A percentile compares a stretch with the other conserved stretches of the same genome.
Conservation (phyloP, 2,329 filamentous ascomycete genomes). For the Stagonosporopsis cucurbitacearum region DNA sequence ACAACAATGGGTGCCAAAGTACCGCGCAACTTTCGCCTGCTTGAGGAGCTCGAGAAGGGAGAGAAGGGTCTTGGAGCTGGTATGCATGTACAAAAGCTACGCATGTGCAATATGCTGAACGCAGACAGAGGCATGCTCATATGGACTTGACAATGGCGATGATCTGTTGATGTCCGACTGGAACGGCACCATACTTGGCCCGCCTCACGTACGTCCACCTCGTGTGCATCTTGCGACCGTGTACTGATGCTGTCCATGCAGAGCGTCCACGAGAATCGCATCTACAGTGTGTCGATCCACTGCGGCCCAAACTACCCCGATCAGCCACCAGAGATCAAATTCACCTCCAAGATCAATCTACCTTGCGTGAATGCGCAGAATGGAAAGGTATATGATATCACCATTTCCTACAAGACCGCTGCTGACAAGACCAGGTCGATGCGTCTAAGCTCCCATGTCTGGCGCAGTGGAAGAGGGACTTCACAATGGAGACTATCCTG, state of each 20-base stretch:
- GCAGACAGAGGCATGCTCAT: constrained; percentile 85
- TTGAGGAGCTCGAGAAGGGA: constrained; percentile 98
- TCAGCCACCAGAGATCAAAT: constrained; percentile 85
- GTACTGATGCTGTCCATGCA: constrained; percentile 45
- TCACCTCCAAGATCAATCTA: constrained; percentile 94
- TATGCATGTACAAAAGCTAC: constrained; percentile 46
- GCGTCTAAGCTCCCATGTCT: constrained; percentile 83
- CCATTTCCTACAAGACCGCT: background rate
- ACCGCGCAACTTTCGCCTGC: constrained; percentile 92
- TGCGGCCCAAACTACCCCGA: constrained; percentile 91
- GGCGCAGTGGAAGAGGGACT: constrained; percentile 87
- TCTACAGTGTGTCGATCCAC: constrained; percentile 97
- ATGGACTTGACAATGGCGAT: constrained; percentile 91
- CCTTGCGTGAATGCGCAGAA: constrained; percentile 85
- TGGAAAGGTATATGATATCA: constrained; percentile 65
- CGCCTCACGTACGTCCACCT: constrained; percentile 78
- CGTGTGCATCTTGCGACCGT: background rate
- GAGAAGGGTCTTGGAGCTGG: constrained; percentile 96
- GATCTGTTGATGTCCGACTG: constrained; percentile 98
- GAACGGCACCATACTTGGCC: constrained; percentile 97
- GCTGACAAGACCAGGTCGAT: constrained; percentile 68
- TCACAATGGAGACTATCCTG: constrained; percentile 92
- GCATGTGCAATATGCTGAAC: constrained; percentile 18
- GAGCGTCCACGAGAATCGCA: constrained; percentile 98
- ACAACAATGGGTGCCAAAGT: constrained; percentile 72